Evolutionary conservation across 345 rosid species (phyloP).

Genomic region (Acer negundo): DNA sequence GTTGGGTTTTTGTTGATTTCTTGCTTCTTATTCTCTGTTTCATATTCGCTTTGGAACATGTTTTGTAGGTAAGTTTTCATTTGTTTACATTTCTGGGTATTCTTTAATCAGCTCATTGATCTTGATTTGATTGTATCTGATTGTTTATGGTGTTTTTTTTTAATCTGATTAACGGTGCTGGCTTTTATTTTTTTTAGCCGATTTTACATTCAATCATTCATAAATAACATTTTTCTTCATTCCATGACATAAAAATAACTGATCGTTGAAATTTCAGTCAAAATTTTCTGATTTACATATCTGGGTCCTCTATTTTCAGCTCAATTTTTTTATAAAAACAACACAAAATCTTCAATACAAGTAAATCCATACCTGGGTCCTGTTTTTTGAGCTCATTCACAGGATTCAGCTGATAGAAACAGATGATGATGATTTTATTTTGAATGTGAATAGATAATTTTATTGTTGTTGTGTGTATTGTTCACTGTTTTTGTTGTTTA

Average conservation of each 20-base stretch:
- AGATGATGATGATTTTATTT: too few species aligned
- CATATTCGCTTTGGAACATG: too few species aligned
- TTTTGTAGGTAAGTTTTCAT: neutral
- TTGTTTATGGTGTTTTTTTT: neutral
- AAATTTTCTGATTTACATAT: neutral
- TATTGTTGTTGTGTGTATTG: too few species aligned
- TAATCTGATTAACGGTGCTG: neutral
- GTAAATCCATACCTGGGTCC: neutral
- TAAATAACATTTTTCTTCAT: neutral
- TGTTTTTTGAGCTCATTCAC: neutral
- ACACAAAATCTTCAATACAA: neutral
- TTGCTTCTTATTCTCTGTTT: too few species aligned
- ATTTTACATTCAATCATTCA: neutral
- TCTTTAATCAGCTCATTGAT: neutral
- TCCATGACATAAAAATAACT: neutral
- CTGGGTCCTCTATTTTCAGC: constrained; percentile 11
- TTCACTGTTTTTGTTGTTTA: too few species aligned
- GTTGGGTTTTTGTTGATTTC: too few species aligned
- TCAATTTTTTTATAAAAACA: neutral
- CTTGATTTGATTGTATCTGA: neutral
- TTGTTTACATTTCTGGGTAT: constrained; percentile 1
- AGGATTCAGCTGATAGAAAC: too few species aligned
- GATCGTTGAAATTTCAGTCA: neutral
- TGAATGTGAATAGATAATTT: too few species aligned
- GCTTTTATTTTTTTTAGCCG: neutral